Base-by-base conservation (phyloP, 2,329 filamentous ascomycete genomes). In the Fusarium verticillioides region DNA sequence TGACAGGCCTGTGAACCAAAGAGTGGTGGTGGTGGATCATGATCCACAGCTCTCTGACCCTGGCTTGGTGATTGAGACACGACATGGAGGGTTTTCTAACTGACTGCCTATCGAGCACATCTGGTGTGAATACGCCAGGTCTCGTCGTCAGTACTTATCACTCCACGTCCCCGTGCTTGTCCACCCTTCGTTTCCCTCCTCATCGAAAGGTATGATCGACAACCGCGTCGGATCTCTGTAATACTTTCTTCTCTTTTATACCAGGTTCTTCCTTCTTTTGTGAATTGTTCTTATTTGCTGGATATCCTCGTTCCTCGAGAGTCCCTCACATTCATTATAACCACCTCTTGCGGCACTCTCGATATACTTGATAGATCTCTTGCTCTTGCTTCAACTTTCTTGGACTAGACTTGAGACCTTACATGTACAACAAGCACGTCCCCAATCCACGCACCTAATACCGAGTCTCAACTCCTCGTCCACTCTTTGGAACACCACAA, bases 261-360 rank as follows among this genome's bases (percentile, higher is more conserved):
- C 81, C 82, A 82, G 83, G 83, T 84, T 85, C 84, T 84, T 85
- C 81, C 83, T 85, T 85, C 81, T 83, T 85, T 85, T 82, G 79
- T 83, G 81, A 82, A 82, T 86, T 81, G 82, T 77, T 80, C 76
- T 77, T 78, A 79, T 78, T 80, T 82, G 81, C 83, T 81, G 84
- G 84, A 84, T 82, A 79, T 78, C 77, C 79, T 82, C 78, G 72
- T 74, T 73, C 73, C 37, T 76, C 67, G 79, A 82, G 79, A 79
- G 77, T 81, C 81, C 81, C 81, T 82, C 84, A 82, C 85, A 80
- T 86, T 87, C 76, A 72, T 78, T 77, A 69, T 69, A 75, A 68
- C 80, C 79, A 64, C 59, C 44, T 67, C 75, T 67, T 70, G 69
- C 69, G 60, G 67, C 67, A 75, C 72, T 73, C 72, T 76, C 71